Evolutionary conservation across 2,329 filamentous ascomycete species (phyloP).

Genomic region (Paraconiothyrium brasiliense): DNA sequence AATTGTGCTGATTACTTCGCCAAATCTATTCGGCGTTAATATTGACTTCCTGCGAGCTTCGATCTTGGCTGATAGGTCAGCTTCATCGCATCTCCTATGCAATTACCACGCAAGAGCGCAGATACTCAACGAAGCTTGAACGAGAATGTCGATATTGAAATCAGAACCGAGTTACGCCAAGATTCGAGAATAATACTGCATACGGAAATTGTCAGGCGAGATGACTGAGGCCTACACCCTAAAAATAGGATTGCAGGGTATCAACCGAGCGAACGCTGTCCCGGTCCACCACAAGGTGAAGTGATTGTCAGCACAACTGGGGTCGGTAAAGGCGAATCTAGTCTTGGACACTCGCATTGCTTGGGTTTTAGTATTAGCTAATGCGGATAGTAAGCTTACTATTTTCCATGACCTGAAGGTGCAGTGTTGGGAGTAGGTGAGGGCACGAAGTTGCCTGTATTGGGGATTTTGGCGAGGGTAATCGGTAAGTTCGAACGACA

Average conservation of each 20-base stretch:
- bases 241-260: background rate
- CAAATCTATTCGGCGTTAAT: background rate
- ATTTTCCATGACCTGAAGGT: background rate
- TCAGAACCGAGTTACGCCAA: background rate
- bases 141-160: background rate
- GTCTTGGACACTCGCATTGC: background rate
- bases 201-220: background rate
- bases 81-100: background rate
- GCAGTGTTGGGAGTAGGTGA: background rate
- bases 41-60: background rate
- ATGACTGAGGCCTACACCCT: background rate
- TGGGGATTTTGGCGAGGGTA: background rate
- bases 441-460: background rate
- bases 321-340: background rate
- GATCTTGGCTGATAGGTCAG: background rate
- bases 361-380: background rate
- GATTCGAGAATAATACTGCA: background rate
- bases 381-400: background rate
- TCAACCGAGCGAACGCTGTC: background rate
- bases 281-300: background rate
- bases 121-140: background rate
- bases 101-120: background rate
- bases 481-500: background rate
- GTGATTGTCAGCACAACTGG: background rate
- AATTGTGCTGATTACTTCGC: background rate